Conservation (phyloP, 768 basidiomycete genomes). For the Clavaria fumosa region DNA sequence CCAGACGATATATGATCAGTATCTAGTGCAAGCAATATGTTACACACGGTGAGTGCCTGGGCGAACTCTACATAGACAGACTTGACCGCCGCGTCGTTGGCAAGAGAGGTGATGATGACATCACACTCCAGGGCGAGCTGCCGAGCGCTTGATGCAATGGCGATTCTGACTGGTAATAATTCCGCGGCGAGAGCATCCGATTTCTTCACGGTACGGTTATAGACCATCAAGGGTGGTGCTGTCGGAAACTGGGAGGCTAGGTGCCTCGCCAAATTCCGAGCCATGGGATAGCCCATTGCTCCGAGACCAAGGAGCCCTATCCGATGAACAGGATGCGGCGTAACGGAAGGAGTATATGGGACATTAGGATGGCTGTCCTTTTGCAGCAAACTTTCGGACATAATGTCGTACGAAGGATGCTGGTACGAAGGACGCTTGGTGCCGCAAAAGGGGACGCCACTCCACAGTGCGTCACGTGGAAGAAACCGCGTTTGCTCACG, state of each 20-base stretch:
- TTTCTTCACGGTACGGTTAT: constrained; percentile 58
- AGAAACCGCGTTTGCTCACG: too few relatives aligned
- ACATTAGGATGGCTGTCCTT: constrained; percentile 9
- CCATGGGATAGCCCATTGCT: constrained; percentile 66
- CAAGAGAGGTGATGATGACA: constrained; percentile 60
- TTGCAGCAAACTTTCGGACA: background rate
- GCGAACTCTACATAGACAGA: constrained; percentile 46
- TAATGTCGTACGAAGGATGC: background rate
- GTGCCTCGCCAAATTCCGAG: constrained; percentile 56
- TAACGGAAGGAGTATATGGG: constrained; percentile 43
- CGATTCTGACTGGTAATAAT: constrained; percentile 35
- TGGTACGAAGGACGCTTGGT: background rate
- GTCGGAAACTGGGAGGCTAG: constrained; percentile 21
- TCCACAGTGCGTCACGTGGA: too few relatives aligned
- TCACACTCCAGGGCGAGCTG: constrained; percentile 56
- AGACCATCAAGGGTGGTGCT: constrained; percentile 46
- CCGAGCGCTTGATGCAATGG: constrained; percentile 38
- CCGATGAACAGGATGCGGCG: constrained; percentile 24
- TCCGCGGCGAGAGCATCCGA: constrained; percentile 40
- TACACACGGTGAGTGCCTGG: constrained; percentile 37
- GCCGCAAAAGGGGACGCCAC: too few relatives aligned
- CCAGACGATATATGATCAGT: constrained; percentile 6
- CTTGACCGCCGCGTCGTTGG: constrained; percentile 56
- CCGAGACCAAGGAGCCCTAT: constrained; percentile 38
- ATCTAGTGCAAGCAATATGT: background rate